Base-by-base conservation (phyloP, 2,329 filamentous ascomycete species). In the Grosmannia penicillata region DNA sequence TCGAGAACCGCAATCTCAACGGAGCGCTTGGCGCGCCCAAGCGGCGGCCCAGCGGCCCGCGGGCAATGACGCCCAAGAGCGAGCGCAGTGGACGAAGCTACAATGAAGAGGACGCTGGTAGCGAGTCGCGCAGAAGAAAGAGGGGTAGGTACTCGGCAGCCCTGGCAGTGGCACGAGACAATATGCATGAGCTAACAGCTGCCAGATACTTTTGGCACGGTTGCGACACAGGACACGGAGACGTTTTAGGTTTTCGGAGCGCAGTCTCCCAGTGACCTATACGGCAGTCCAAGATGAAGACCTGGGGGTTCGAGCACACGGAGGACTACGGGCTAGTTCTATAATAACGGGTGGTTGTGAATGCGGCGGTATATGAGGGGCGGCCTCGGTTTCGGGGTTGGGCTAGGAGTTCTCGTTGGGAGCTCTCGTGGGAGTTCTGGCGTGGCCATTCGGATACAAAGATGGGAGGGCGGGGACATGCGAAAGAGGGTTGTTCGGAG, bases 41-140 rank as follows among this genome's bases (percentile, higher is more conserved):
- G 8, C 60, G 72, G 35, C 56, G 70, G 41, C 72, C 72, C 19
- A 75, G 68, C 38, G 72, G 72, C 18, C 72, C 72, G 13, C 56
- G 72, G 45, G 70, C 71, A 15, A 76, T 76, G 72, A 75, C 71
- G 6, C 71, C 72, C 1, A 72, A 63, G 53, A 68, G 61, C 41
- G 59, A 60, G 0, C 58, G 46, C 11, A 52, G 49, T 39, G 39
- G 34, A 22, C 48, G 53, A 13, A 54, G 52, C 40, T 52, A 53
- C 36, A 55, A 65, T 33, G 62, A 67, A 30, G 66, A 65, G 41
- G 58, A 57, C 17, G 58, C 58, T 8, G 56, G 56, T 38, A 62
- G 63, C 21, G 67, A 69, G 6, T 8, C 39, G 43, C 59, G 65
- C 45, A 59, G 69, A 47, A 60, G 66, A 30, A 77, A 75, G 60